phyloP scores from a whole-genome alignment of 257 asterid species.

The Mitragyna speciosa region DNA sequence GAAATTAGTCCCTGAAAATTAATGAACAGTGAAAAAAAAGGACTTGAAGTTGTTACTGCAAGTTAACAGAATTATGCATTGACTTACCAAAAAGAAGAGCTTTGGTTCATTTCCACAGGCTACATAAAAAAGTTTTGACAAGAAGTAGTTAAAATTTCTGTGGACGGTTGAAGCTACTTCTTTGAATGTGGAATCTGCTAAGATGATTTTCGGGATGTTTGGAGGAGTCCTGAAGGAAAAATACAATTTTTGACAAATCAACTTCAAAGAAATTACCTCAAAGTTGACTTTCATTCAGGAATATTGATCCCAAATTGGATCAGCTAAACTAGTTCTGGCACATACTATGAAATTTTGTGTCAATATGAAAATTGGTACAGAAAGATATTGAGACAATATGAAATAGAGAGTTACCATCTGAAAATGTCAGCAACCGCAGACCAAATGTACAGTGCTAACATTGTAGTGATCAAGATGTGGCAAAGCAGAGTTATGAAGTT shows the following conservation, averaged over 20 bases:
- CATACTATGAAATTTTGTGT: neutral
- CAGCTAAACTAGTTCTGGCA: too few species aligned
- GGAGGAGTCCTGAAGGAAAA: constrained; percentile 50
- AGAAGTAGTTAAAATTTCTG: constrained; percentile 31
- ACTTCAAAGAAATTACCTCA: neutral
- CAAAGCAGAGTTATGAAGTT: constrained; percentile 48
- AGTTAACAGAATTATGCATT: neutral
- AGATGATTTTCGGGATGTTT: constrained; percentile 29
- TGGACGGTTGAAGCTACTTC: constrained; percentile 34
- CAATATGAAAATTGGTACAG: neutral
- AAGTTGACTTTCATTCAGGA: neutral
- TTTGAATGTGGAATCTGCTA: constrained; percentile 35
- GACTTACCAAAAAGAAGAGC: constrained; percentile 46
- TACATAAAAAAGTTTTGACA: constrained; percentile 30
- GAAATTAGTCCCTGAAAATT: constrained; percentile 40
- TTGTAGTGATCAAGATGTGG: constrained; percentile 52
- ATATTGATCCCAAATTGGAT: neutral
- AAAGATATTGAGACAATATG: neutral
- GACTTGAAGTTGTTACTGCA: neutral
- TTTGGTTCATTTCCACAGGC: constrained; percentile 55
- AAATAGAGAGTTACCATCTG: constrained; percentile 33
- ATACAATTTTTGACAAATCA: neutral
- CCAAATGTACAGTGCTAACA: constrained; percentile 60
- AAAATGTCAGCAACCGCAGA: constrained; percentile 39
- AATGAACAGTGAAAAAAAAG: neutral